Conservation (phyloP, 306 rosid species). For the Citrullus mucosospermus region DNA sequence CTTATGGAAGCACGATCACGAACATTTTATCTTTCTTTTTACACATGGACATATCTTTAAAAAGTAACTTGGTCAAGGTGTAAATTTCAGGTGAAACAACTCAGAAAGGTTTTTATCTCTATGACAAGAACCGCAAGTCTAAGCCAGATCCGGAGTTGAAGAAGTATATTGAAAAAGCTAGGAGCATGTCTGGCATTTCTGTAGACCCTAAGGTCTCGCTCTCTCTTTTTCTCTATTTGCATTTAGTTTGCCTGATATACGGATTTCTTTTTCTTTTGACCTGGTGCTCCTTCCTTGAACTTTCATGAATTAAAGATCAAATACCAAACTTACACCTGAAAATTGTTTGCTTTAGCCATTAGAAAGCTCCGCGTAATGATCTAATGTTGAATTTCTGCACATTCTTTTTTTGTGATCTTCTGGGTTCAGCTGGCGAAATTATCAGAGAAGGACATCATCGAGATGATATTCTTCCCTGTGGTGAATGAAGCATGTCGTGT, state of each 20-base stretch:
- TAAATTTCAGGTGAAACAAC: slow-evolving; percentile 51
- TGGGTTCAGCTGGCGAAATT: slow-evolving; percentile 49
- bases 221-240: not conserved
- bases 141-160: slow-evolving; percentile 74
- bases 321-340: not conserved
- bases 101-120: slow-evolving; percentile 72
- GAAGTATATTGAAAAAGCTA: slow-evolving; percentile 74
- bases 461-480: slow-evolving; percentile 90
- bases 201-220: slow-evolving; percentile 63
- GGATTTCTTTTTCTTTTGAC: not conserved
- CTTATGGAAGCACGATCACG: not conserved
- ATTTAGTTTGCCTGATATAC: not conserved
- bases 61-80: not conserved
- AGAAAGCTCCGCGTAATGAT: not conserved
- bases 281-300: not conserved
- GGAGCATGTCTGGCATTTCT: slow-evolving; percentile 53
- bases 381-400: not conserved
- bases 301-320: not conserved
- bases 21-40: not conserved
- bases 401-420: not conserved
- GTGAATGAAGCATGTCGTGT: slow-evolving; percentile 96
- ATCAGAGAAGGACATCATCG: slow-evolving; percentile 70
- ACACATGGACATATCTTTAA: not conserved
- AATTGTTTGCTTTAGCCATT: not conserved
- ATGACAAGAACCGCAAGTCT: slow-evolving; percentile 63